Evolutionary conservation across 371 early-diverging fungal genomes (phyloP).

Genomic region (Syncephalastrum contaminatum): DNA sequence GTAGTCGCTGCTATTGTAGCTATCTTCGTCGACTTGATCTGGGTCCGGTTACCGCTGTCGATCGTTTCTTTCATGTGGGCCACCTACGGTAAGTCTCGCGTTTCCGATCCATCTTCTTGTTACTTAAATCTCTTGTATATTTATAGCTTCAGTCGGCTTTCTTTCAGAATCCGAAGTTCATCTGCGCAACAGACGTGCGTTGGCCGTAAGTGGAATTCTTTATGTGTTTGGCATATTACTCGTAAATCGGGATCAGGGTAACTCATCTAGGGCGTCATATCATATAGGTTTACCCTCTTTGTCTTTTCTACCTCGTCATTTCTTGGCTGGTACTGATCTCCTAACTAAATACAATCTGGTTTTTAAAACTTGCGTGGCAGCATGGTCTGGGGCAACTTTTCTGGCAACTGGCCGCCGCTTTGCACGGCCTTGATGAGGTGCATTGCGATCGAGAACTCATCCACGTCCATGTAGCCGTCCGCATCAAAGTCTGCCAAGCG

Average conservation of each 20-base stretch:
- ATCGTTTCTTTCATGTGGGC: conserved; percentile 82
- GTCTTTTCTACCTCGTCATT: conserved; percentile 89
- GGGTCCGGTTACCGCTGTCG: conserved; percentile 71
- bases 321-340: conserved; percentile 87
- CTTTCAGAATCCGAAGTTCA: conserved; percentile 70
- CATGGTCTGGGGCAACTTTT: conserved; percentile 50
- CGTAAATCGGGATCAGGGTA: neutral
- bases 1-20: conserved; percentile 74
- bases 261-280: neutral
- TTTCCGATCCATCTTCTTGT: neutral
- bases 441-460: conserved; percentile 73
- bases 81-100: conserved; percentile 62
- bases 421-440: conserved; percentile 56
- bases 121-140: neutral
- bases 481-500: conserved; percentile 65
- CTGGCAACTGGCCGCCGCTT: conserved; percentile 54
- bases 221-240: neutral
- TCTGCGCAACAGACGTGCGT: conserved; percentile 75
- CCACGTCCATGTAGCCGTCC: conserved; percentile 70
- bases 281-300: conserved; percentile 75
- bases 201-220: conserved; percentile 62
- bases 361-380: conserved; percentile 46
- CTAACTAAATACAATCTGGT: conserved; percentile 15
- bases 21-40: conserved; percentile 62
- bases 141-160: conserved; percentile 84